These are phyloP conservation scores for Volvox carteri DNA, from an alignment of 163 green algal species.

Conservation along the genomic window DNA sequence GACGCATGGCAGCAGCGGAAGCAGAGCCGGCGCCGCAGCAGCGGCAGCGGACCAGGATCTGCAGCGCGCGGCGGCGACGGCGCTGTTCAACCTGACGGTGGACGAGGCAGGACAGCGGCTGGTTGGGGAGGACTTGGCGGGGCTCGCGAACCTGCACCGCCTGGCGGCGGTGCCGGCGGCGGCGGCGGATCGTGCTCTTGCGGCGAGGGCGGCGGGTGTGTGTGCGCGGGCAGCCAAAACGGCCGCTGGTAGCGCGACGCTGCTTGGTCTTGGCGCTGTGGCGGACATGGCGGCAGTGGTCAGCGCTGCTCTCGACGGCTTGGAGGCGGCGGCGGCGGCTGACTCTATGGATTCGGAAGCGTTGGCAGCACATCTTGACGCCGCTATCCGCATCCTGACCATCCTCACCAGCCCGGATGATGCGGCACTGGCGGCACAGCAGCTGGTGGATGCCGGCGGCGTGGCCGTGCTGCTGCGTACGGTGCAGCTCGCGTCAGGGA, in stretches of 20 bases:
- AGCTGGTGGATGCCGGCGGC: constrained; percentile 27
- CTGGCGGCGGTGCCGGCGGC: background rate
- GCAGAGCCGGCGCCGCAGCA: constrained; percentile 46
- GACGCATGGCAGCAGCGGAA: constrained; percentile 21
- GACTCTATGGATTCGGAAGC: background rate
- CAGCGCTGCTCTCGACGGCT: background rate
- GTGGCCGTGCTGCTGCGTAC: constrained; percentile 45
- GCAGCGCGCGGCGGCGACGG: constrained; percentile 42
- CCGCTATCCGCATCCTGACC: constrained; percentile 50
- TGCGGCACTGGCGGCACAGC: background rate
- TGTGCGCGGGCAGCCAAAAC: constrained; percentile 51
- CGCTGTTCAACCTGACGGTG: constrained; percentile 68
- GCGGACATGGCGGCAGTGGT: constrained; percentile 10
- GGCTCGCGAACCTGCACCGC: background rate
- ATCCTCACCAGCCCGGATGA: constrained; percentile 21
- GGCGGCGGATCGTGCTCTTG: background rate
- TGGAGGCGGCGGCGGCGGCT: background rate
- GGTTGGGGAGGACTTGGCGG: constrained; percentile 37
- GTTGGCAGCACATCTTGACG: constrained; percentile 14
- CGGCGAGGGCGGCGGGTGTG: constrained; percentile 44
- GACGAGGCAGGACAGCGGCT: constrained; percentile 59
- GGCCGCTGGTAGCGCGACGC: constrained; percentile 5
- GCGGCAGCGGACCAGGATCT: constrained; percentile 13
- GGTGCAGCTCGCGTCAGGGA: background rate
- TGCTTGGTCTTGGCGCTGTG: constrained; percentile 27